Evolutionary conservation across 108 stramenopile genomes (phyloP), one percentile per base, ranked within the genome.

Genomic region (Schizochytrium sp.): DNA sequence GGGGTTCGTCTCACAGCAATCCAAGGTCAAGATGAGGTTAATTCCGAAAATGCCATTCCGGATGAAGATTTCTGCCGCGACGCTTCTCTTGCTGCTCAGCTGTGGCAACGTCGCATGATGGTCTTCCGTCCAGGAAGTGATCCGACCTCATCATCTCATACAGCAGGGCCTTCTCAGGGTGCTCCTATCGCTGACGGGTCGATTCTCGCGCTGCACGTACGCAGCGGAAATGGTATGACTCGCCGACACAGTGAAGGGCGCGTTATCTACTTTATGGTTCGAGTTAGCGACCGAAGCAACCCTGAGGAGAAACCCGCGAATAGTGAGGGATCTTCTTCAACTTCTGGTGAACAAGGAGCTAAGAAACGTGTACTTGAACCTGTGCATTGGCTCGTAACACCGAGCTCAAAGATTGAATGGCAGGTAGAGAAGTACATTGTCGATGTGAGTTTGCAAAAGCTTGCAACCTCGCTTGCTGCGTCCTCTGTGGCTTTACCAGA

Each of bases 331-430:
- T 28, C 28, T 28, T 28, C 28, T 28, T 28, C 28, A 28, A 28
- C 28, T 28, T 28, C 28, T 28, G 28, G 28, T 28, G 28, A 28
- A 28, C 28, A 28, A 28, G 28, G 28, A 28, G 28, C 28, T 28
- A 69, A 69, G 64, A 7, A 15, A 44, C 47, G 53, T 38, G 53
- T 55, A 2, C 50, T 83, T 8, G 76, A 83, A 28, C 76, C 76
- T 53, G 76, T 83, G 8, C 76, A 83, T 53, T 83, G 76, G 76
- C 53, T 83, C 50, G 50, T 83, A 38, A 55, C 10, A 2, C 50
- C 76, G 5, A 55, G 53, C 76, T 83, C 76, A 10, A 83, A 83
- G 53, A 55, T 83, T 38, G 76, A 83, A 53, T 83, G 76, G 76
- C 47, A 83, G 76, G 76, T 83, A 5, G 76, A 83, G 15, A 83